Evolutionary conservation across 148 eudicot species (phyloP), one percentile per base, ranked within the genome.

Genomic region (Rhododendron griersonianum): DNA sequence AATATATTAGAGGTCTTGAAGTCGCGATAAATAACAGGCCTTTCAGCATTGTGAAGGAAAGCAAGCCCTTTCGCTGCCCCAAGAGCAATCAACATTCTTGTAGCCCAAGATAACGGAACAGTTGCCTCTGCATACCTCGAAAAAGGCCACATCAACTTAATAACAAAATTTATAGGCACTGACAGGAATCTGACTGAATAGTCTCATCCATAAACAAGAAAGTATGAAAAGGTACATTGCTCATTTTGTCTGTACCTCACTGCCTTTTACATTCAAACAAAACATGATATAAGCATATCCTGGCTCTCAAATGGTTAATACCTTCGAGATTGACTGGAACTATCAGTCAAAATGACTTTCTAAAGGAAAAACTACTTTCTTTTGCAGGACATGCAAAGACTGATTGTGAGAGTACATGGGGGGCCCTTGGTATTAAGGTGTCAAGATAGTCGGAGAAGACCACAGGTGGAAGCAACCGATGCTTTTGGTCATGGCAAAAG

Each of bases 51-150:
- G 90, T 95, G 98, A 84, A 95, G 98, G 87, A 95, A 95, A 87
- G 98, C 98, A 85, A 95, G 96, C 86, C 98, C 98, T 91, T 94
- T 94, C 80, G 98, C 98, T 44, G 98, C 98, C 85, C 98, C 98
- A 87, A 94, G 94, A 84, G 98, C 98, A 90, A 95, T 95, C 93
- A 93, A 90, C 98, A 95, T 94, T 87, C 98, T 92, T 77, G 93
- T 92, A 77, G 98, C 90, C 98, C 98, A 95, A 41, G 98, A 90
- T 87, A 95, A 88, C 11, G 98, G 96, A 89, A 83, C 93, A 80
- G 95, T 89, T 84, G 98, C 93, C 89, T 94, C 98, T 95, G 94
- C 87, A 90, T 87, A 86, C 90, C 91, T 86, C 94, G 91, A 84
- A 86, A 87, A 85, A 91, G 87, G 84, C 82, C 89, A 89, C 59